phyloP scores from a whole-genome alignment of 2,329 filamentous ascomycete species.

The Graphilbum fragrans region DNA sequence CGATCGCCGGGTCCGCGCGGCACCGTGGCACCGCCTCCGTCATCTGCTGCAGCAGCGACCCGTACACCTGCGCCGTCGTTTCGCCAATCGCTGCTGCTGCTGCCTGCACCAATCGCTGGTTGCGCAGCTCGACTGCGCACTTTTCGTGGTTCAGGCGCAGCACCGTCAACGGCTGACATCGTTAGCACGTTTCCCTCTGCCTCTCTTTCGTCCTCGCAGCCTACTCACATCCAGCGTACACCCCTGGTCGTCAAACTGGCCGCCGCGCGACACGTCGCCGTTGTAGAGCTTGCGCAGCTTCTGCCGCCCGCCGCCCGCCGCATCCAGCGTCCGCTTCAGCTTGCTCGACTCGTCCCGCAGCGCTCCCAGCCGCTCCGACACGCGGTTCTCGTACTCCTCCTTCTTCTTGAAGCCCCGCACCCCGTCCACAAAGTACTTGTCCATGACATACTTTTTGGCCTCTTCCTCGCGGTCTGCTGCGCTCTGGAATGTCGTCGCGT shows the following conservation, averaged over 20 bases:
- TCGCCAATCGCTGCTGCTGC: slow-evolving; percentile 59
- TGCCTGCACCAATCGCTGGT: slow-evolving; percentile 61
- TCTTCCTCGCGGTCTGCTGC: slow-evolving; percentile 48
- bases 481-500: slow-evolving; percentile 42
- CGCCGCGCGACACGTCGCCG: slow-evolving; percentile 26
- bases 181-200: slow-evolving; percentile 13
- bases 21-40: slow-evolving; percentile 59
- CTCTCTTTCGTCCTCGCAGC: not conserved
- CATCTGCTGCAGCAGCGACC: slow-evolving; percentile 55
- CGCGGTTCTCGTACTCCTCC: slow-evolving; percentile 43
- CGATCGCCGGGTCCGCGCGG: slow-evolving; percentile 41
- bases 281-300: slow-evolving; percentile 47
- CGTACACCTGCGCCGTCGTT: slow-evolving; percentile 68
- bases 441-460: slow-evolving; percentile 50
- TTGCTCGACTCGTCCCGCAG: slow-evolving; percentile 38
- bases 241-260: slow-evolving; percentile 27
- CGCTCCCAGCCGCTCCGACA: slow-evolving; percentile 39
- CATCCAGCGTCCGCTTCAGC: slow-evolving; percentile 39
- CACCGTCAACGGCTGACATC: slow-evolving; percentile 54
- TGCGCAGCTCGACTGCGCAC: slow-evolving; percentile 71
- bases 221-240: slow-evolving; percentile 37
- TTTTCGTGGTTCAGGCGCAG: slow-evolving; percentile 78
- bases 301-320: slow-evolving; percentile 21
- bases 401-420: slow-evolving; percentile 55
- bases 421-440: slow-evolving; percentile 36